Evolutionary conservation across 352 stramenopile genomes (phyloP), one percentile per base, ranked within the genome.

Genomic region (Globisporangium splendens): DNA sequence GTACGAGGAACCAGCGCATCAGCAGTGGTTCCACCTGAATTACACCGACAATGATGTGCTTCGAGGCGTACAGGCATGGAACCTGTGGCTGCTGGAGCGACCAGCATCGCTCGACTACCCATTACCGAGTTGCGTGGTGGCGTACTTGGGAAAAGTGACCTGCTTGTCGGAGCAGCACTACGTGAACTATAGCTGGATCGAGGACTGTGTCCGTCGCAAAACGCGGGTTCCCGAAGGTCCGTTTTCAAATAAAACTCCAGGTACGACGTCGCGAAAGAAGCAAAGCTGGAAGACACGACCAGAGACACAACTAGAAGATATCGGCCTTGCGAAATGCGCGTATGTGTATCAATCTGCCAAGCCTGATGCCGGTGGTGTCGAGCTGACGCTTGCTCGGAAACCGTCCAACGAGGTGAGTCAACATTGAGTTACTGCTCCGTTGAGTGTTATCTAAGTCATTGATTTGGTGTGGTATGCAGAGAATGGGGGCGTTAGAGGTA

Each of bases 121-220:
- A 8, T 46, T 93, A 38, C 72, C 83, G 17, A 84, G 70, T 46
- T 89, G 77, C 50, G 42, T 90, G 11, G 66, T 86, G 17, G 77
- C 77, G 12, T 86, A 73, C 31, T 59, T 93, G 17, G 75, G 79
- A 18, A 70, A 83, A 33, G 54, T 43, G 6, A 73, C 82, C 2
- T 70, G 77, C 1, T 53, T 93, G n/a, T 49, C 66, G 3, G 70
- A 68, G 61, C 83, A 88, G 42, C 62, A 87, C 38, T 71, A 85
- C 52, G 72, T 95, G 35, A 91, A 73, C 46, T 89, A 88, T 63
- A 75, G 61, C 28, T 95, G 86, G 86, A 84, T 95, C 58, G 82
- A 95, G 63, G 83, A 93, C 54, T 93, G 80, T 49, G 68, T 92
- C 18, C 65, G 64, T 6, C 70, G 69, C 13, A 86, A 88, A 39